phyloP scores from a whole-genome alignment of 2,329 filamentous ascomycete genomes.

The Cercospora sojina region DNA sequence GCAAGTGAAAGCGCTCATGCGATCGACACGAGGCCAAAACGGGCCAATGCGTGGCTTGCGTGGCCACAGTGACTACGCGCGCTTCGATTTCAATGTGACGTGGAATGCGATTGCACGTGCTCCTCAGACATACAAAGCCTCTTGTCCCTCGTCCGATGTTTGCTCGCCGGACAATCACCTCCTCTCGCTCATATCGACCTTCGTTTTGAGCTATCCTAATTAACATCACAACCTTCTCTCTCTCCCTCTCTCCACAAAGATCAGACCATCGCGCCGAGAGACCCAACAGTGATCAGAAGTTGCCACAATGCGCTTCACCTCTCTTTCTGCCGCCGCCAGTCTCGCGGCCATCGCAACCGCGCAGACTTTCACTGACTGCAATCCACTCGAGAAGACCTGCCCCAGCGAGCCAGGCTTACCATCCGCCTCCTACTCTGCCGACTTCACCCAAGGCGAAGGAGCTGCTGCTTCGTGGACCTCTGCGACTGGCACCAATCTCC shows the following conservation, averaged over 20 bases:
- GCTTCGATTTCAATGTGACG: conserved; percentile 5
- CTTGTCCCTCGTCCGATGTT: background rate
- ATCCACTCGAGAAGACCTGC: conserved; percentile 71
- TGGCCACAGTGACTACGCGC: background rate
- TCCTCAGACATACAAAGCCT: conserved; percentile 1
- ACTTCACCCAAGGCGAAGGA: conserved; percentile 58
- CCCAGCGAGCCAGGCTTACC: conserved; percentile 70
- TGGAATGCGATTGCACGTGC: conserved; percentile 3
- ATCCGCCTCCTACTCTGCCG: conserved; percentile 50
- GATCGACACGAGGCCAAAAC: conserved; percentile 2
- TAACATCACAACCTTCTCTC: background rate
- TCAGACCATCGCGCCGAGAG: background rate
- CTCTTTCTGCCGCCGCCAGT: conserved; percentile 38
- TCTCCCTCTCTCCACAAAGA: background rate
- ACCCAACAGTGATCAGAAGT: background rate
- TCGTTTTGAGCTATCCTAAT: background rate
- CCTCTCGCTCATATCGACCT: background rate
- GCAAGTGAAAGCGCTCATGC: conserved; percentile 1
- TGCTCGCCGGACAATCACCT: background rate
- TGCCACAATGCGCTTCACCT: conserved; percentile 36
- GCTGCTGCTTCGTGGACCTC: conserved; percentile 58
- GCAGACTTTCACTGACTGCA: conserved; percentile 75
- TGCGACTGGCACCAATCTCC: conserved; percentile 65
- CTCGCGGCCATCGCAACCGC: conserved; percentile 54
- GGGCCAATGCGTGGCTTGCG: conserved; percentile 5